Percentiles rank a stretch among this genome's conserved stretches.
Conservation (phyloP, 805 yeast genomes). For the Sugiyamaella floridensis region DNA sequence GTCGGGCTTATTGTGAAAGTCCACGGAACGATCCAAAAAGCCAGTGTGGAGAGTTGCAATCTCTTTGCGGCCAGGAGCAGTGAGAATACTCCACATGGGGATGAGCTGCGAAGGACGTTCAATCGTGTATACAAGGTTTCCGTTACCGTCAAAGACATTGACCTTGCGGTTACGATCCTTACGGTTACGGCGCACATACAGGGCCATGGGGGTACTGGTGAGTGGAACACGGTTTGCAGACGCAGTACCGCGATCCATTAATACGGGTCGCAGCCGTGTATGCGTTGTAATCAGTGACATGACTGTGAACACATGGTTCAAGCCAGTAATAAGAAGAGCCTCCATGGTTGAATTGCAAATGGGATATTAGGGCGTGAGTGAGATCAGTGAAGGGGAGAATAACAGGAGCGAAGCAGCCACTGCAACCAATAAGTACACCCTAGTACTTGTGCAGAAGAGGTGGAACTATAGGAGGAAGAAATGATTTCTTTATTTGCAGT, state of each 20-base stretch:
- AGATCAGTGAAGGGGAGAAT: no score
- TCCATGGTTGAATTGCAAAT: constrained; percentile 6
- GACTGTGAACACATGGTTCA: constrained; percentile 5
- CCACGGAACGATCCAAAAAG: constrained; percentile 38
- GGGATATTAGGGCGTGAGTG: background rate
- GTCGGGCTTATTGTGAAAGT: constrained; percentile 42
- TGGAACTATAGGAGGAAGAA: no score
- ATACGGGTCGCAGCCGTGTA: constrained; percentile 1
- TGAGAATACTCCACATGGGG: constrained; percentile 48
- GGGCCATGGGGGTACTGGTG: constrained; percentile 29
- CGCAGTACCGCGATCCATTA: background rate
- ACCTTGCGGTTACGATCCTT: constrained; percentile 39
- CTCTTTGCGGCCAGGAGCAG: constrained; percentile 40
- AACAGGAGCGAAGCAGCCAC: no score
- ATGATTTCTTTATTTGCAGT: no score
- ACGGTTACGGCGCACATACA: constrained; percentile 45
- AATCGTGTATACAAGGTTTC: constrained; percentile 42
- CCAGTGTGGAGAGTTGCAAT: constrained; percentile 49
- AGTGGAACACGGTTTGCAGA: constrained; percentile 10
- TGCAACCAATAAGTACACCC: no score
- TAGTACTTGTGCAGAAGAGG: no score
- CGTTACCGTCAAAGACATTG: constrained; percentile 45
- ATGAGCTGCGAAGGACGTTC: constrained; percentile 43
- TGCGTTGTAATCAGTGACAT: constrained; percentile 7
- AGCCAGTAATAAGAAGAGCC: constrained; percentile 4